Evolutionary conservation across 441 rosid species (phyloP).

Genomic region (Aleurites moluccanus): DNA sequence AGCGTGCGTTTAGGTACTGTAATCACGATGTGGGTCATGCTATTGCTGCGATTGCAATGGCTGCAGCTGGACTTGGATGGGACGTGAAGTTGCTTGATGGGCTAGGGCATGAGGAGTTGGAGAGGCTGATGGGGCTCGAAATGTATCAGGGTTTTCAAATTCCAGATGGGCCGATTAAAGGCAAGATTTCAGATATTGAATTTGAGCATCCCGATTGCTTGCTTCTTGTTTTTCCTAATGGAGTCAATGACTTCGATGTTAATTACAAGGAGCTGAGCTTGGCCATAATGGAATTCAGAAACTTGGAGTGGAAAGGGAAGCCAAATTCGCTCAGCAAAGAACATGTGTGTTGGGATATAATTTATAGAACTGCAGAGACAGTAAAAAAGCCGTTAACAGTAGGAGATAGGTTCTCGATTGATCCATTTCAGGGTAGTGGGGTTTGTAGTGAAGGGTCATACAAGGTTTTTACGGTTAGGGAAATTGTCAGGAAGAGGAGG

Average conservation of each 20-base stretch:
- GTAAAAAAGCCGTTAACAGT: conserved; percentile 53
- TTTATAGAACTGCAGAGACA: conserved; percentile 65
- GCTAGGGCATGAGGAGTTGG: conserved; percentile 57
- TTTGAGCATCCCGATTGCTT: conserved; percentile 87
- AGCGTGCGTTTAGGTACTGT: conserved; percentile 78
- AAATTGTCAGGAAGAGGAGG: conserved; percentile 77
- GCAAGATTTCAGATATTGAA: conserved; percentile 57
- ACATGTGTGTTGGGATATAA: conserved; percentile 79
- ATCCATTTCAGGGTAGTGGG: conserved; percentile 49
- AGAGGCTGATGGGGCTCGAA: conserved; percentile 57
- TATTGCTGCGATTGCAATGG: conserved; percentile 63
- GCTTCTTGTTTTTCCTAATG: conserved; percentile 70
- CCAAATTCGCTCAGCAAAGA: conserved; percentile 71
- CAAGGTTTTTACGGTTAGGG: conserved; percentile 45
- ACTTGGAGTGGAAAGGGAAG: conserved; percentile 65
- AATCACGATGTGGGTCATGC: conserved; percentile 93
- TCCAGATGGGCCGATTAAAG: conserved; percentile 51
- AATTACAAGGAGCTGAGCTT: conserved; percentile 48
- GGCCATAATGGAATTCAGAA: conserved; percentile 37
- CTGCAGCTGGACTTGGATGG: conserved; percentile 88
- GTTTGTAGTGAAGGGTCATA: conserved; percentile 45
- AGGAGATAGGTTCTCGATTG: conserved; percentile 28
- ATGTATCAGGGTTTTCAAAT: conserved; percentile 38
- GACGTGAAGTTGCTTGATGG: conserved; percentile 86
- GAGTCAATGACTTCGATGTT: conserved; percentile 38